phyloP scores from a whole-genome alignment of 257 asterid species.

The Avicennia marina region DNA sequence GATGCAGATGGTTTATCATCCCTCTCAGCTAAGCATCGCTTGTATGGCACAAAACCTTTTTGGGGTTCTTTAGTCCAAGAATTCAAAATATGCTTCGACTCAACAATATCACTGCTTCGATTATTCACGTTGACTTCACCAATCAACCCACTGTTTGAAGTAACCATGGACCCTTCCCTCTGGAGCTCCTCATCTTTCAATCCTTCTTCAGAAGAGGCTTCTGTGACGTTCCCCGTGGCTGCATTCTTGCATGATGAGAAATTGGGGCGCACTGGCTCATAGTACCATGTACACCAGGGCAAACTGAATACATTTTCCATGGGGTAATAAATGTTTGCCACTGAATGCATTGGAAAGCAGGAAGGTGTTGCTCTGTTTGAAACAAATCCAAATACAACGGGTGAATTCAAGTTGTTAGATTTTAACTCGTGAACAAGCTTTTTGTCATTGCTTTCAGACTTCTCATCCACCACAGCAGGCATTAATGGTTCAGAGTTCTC shows the following conservation, averaged over 20 bases:
- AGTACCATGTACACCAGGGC: too few species aligned
- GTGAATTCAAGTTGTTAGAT: conserved; percentile 25
- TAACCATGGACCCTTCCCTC: conserved; percentile 21
- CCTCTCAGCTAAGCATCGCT: conserved; percentile 56
- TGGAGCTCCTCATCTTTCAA: conserved; percentile 23
- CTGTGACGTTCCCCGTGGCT: too few species aligned
- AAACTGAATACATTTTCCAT: too few species aligned
- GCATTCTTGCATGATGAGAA: too few species aligned
- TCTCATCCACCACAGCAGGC: conserved; percentile 16
- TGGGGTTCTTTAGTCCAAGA: conserved; percentile 14
- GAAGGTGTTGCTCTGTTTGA: too few species aligned
- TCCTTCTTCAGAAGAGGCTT: neutral
- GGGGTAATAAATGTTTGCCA: too few species aligned
- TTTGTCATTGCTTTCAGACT: conserved; percentile 12
- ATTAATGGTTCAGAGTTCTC: conserved; percentile 19
- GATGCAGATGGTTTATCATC: conserved; percentile 38
- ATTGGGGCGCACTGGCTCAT: too few species aligned
- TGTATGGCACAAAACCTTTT: conserved; percentile 71
- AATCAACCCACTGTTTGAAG: conserved; percentile 13
- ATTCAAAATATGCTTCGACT: conserved; percentile 17
- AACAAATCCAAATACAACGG: too few species aligned
- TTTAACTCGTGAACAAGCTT: conserved; percentile 11
- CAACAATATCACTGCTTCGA: conserved; percentile 18
- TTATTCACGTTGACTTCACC: conserved; percentile 14
- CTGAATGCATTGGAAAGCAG: too few species aligned